Conservation (phyloP, 495 filamentous ascomycete genomes). For the Hypoxylon trugodes region DNA sequence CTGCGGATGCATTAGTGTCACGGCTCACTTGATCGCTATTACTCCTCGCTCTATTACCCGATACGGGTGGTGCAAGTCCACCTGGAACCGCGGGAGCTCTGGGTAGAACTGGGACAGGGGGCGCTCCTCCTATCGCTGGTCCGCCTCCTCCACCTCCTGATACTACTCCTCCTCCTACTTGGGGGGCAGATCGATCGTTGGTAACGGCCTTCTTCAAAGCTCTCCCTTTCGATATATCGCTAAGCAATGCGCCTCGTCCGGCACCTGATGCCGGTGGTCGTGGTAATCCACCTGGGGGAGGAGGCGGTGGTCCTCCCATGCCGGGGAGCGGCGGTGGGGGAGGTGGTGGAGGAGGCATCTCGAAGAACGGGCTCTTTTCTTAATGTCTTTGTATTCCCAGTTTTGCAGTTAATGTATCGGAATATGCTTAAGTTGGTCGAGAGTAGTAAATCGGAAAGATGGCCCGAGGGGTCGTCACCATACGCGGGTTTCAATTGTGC, state of each 20-base stretch:
- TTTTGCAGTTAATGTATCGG: neutral
- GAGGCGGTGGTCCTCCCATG: conserved; percentile 74
- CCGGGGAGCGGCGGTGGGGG: conserved; percentile 68
- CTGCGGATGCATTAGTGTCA: conserved; percentile 50
- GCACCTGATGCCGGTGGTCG: conserved; percentile 43
- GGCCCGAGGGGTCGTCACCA: conserved; percentile 13
- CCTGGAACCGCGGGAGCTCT: conserved; percentile 52
- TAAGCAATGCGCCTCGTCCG: conserved; percentile 74
- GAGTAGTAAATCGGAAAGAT: conserved; percentile 1
- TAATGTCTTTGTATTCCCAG: neutral
- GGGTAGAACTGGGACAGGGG: conserved; percentile 78
- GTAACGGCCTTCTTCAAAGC: conserved; percentile 86
- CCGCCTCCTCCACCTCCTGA: conserved; percentile 65
- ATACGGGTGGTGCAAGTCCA: conserved; percentile 80
- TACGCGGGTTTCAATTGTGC: neutral
- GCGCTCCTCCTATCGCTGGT: conserved; percentile 70
- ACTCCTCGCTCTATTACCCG: conserved; percentile 75
- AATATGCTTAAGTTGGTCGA: neutral
- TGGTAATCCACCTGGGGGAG: conserved; percentile 58
- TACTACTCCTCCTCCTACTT: conserved; percentile 63
- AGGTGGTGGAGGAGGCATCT: conserved; percentile 73
- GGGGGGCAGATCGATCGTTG: conserved; percentile 92
- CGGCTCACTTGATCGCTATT: conserved; percentile 75
- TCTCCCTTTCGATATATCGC: conserved; percentile 86
- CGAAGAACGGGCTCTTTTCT: conserved; percentile 8